A percentile compares a stretch with the other conserved stretches of the same genome.
phyloP scores from a whole-genome alignment of 306 rosid species.

The Crotalaria pallida region DNA sequence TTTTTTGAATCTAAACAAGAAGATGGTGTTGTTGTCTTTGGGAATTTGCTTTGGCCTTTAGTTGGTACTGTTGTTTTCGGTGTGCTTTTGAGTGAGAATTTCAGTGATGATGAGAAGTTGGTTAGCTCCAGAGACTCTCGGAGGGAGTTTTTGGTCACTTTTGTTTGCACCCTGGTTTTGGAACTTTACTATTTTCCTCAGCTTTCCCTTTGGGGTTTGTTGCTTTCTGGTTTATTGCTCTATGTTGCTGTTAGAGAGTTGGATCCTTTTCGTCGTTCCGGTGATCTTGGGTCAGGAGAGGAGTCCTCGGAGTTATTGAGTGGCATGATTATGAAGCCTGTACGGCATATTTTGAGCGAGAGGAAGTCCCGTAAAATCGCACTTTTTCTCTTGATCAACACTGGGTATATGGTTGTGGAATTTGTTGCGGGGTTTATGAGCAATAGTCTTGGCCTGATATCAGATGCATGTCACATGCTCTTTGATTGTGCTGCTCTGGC shows the following conservation, averaged over 20 bases:
- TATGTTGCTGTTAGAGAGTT: slow-evolving; percentile 75
- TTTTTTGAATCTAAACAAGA: slow-evolving; percentile 43
- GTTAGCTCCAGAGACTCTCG: slow-evolving; percentile 52
- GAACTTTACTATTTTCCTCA: slow-evolving; percentile 80
- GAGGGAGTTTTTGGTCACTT: slow-evolving; percentile 69
- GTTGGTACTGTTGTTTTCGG: slow-evolving; percentile 80
- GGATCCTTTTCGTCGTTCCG: slow-evolving; percentile 44
- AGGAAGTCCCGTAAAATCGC: slow-evolving; percentile 91
- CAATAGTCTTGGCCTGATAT: slow-evolving; percentile 88
- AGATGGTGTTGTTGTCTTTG: slow-evolving; percentile 39
- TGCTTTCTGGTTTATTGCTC: slow-evolving; percentile 67
- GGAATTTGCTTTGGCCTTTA: slow-evolving; percentile 67
- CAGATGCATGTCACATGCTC: slow-evolving; percentile 97
- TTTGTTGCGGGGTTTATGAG: slow-evolving; percentile 90
- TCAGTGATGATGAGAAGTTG: slow-evolving; percentile 39
- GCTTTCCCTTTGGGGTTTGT: slow-evolving; percentile 84
- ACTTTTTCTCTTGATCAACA: slow-evolving; percentile 75
- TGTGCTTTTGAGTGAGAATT: slow-evolving; percentile 68
- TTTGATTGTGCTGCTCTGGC: slow-evolving; percentile 99
- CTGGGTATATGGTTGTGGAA: slow-evolving; percentile 89
- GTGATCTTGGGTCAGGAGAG: slow-evolving; percentile 41
- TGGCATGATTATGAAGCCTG: slow-evolving; percentile 60
- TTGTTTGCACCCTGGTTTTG: slow-evolving; percentile 55
- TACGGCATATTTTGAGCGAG: slow-evolving; percentile 77
- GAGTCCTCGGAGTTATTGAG: slow-evolving; percentile 42